Evolutionary conservation across 2,329 filamentous ascomycete species (phyloP), one percentile per base, ranked within the genome.

Genomic region (Neopestalotiopsis rosae): DNA sequence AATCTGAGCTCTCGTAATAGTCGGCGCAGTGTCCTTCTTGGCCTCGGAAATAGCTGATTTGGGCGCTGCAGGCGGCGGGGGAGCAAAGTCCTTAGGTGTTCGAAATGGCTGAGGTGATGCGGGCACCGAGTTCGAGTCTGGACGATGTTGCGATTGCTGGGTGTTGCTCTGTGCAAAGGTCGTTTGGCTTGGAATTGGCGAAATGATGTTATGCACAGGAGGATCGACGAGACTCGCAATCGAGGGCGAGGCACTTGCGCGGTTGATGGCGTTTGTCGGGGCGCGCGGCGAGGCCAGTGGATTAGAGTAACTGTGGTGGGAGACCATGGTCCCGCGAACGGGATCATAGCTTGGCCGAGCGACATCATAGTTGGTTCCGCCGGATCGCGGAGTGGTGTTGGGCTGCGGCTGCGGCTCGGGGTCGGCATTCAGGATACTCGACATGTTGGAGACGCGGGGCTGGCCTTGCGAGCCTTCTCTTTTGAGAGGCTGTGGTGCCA

Each of bases 201-300:
- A 84, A 30, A 80, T 79, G 30, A 80, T 78, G 68, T 72, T 73
- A 61, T 80, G 83, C 61, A 84, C 81, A 5, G 88, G 87, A 42
- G 91, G 92, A 73, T 97, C 94, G 65, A 98, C 93, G 68, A 98
- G 87, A 80, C 94, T 97, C 5, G 94, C 92, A 73, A 98, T 97
- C 2, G 95, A 95, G 1, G 95, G 95, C 4, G 95, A 98, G 52
- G 92, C 92, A 77, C 93, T 95, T n/a, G 93, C 92, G 67, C 92
- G 89, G 80, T 92, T 91, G 67, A 87, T 76, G 4, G 81, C 65
- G n/a, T 68, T 69, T 24, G 80, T 75, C 13, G 81, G 80, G 3
- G 79, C 80, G 61, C 86, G 83, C n/a, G 88, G 88, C 7, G 88
- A 89, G 40, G 83, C 83, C 67, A 86, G 77, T 3, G 85, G 73